A percentile compares a stretch with the other conserved stretches of the same genome.
Evolutionary conservation across 305 asterid species (phyloP).

Genomic region (Salvia sclarea): DNA sequence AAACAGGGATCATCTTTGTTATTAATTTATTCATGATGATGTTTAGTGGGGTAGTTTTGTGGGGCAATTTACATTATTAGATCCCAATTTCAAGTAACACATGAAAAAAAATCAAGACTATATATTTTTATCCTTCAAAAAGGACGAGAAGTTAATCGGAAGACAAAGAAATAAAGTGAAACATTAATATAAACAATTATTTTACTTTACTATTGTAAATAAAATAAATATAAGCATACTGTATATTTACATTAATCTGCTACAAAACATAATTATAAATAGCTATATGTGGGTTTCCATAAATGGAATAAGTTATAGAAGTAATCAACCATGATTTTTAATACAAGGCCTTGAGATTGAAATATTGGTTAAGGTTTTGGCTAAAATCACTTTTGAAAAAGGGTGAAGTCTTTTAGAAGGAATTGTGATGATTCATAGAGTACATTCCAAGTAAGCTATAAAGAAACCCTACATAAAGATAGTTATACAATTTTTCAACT

Average conservation of each 20-base stretch:
- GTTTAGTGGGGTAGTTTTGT: neutral
- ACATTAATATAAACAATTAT: no score
- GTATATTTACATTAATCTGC: neutral
- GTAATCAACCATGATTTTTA: constrained; percentile 19
- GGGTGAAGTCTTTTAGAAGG: constrained; percentile 53
- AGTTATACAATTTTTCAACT: neutral
- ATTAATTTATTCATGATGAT: constrained; percentile 21
- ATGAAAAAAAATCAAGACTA: neutral
- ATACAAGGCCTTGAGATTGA: neutral
- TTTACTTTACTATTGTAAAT: neutral
- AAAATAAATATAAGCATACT: neutral
- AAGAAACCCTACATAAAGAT: constrained; percentile 29
- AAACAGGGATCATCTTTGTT: neutral
- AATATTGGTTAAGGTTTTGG: constrained; percentile 7
- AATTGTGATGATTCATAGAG: constrained; percentile 71
- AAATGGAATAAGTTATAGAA: neutral
- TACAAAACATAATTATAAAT: neutral
- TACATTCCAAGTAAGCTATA: constrained; percentile 56
- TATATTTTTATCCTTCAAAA: neutral
- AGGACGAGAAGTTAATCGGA: neutral
- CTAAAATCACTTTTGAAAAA: constrained; percentile 33
- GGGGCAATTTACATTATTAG: constrained; percentile 29
- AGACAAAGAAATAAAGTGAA: neutral
- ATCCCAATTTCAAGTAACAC: constrained; percentile 23
- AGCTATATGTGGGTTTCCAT: neutral